Percentiles rank a stretch among this genome's conserved stretches.
Evolutionary conservation across 305 asterid genomes (phyloP).

Genomic region (Lippia alba): DNA sequence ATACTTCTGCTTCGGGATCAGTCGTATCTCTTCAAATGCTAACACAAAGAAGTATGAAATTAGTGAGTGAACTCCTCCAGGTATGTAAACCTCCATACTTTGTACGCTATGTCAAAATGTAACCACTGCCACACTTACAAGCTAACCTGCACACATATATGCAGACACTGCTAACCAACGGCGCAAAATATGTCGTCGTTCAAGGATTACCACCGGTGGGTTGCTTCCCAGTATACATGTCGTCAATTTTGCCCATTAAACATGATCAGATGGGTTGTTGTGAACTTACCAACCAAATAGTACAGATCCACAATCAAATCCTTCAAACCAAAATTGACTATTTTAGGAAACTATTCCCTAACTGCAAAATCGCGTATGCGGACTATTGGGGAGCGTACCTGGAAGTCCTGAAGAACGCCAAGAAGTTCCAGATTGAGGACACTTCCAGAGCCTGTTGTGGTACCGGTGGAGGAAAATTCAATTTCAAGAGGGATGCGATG

Average conservation of each 20-base stretch:
- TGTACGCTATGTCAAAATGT: not conserved
- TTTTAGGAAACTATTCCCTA: constrained; percentile 37
- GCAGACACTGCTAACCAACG: constrained; percentile 41
- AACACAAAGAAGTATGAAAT: constrained; percentile 37
- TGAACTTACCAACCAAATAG: constrained; percentile 40
- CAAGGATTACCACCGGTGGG: constrained; percentile 63
- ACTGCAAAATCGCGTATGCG: constrained; percentile 43
- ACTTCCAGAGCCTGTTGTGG: constrained; percentile 55
- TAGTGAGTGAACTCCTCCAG: constrained; percentile 43
- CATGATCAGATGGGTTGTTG: constrained; percentile 50
- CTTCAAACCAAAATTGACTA: constrained; percentile 37
- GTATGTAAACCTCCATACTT: constrained; percentile 29
- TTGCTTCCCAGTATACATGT: constrained; percentile 50
- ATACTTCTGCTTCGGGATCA: constrained; percentile 35
- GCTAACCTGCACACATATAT: constrained; percentile 9
- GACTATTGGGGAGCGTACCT: constrained; percentile 54
- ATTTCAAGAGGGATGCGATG: constrained; percentile 31
- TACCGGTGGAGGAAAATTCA: constrained; percentile 24
- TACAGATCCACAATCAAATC: constrained; percentile 47
- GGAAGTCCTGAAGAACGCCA: constrained; percentile 36
- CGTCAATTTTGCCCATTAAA: constrained; percentile 27
- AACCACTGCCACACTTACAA: not conserved
- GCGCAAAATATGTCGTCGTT: constrained; percentile 51
- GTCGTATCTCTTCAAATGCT: constrained; percentile 35
- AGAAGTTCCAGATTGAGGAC: constrained; percentile 46